Evolutionary conservation across 768 basidiomycete species (phyloP), one percentile per base, ranked within the genome.

Genomic region (Kondoa malvinella): DNA sequence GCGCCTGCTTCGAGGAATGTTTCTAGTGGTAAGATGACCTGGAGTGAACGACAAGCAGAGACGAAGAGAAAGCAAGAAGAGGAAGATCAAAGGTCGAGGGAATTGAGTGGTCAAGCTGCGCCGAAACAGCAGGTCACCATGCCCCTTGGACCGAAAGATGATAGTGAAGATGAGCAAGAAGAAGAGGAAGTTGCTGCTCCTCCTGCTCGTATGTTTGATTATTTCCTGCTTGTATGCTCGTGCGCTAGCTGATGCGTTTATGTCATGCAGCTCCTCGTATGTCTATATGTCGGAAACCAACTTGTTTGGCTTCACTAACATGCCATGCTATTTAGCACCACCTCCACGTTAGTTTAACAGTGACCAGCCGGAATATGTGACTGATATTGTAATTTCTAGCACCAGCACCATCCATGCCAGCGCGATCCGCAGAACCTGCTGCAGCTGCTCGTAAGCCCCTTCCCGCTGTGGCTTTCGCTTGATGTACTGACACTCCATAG

Each of bases 11-110:
- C 63, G n/a, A 56, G 30, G 0, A 59, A 34, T 21, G 68, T 4
- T 26, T 83, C 81, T 0, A 68, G 80, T 0, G 88, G 88, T 80
- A 92, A 90, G 76, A 76, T 94, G 70, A 94, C 92, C 0, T 97
- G 94, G 94, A 87, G 83, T 68, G 88, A 97, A 76, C 82, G 92
- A 26, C 92, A 96, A 75, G 91, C 88, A 0, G 79, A 86, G n/a
- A 87, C 90, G 0, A 92, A 92, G 80, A 86, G 86, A 75, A 87
- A 89, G 72, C 80, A 82, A 17, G 88, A 86, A 71, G 89, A 88
- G 71, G 92, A 84, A 80, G 78, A 79, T 17, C 2, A 67, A 34
- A 12, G 50, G 4, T 15, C 66, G 89, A 88, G 71, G 92, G 83
- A 80, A 78, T 79, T 17, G 16, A 67, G 56, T 16, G 50, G 2